Conservation (phyloP, 129 eudicot genomes). For the Flaveria sonorensis region DNA sequence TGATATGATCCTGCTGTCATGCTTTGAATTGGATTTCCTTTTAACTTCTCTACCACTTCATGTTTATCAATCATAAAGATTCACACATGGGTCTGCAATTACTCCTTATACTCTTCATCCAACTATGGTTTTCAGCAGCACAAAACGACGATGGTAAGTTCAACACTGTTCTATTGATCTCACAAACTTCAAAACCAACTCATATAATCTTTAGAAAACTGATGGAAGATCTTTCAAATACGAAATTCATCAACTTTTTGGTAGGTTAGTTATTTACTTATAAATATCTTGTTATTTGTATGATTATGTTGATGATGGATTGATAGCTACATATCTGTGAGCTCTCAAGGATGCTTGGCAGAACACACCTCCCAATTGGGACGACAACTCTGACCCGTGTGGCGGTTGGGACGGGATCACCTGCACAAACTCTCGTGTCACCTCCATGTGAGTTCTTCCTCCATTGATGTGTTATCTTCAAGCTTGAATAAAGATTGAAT, state of each 20-base stretch:
- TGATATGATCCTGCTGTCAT: background rate
- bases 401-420: constrained; percentile 57
- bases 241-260: too few species aligned
- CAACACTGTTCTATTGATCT: background rate
- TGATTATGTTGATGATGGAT: background rate
- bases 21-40: background rate
- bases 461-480: background rate
- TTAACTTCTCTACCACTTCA: background rate
- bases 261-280: too few species aligned
- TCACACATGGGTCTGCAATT: background rate
- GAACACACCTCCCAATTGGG: constrained; percentile 61
- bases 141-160: constrained; percentile 1
- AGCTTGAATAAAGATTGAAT: background rate
- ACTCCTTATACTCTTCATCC: constrained; percentile 5
- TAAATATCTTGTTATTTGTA: background rate
- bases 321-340: constrained; percentile 39
- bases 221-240: too few species aligned
- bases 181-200: background rate
- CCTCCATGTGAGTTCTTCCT: constrained; percentile 47
- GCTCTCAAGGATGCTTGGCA: constrained; percentile 48
- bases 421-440: constrained; percentile 45
- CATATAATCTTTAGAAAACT: too few species aligned
- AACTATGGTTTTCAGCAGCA: background rate
- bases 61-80: background rate
- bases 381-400: constrained; percentile 52